Base-by-base conservation (phyloP, 1,284 basidiomycete genomes). In the Fomitopsis schrenkii region DNA sequence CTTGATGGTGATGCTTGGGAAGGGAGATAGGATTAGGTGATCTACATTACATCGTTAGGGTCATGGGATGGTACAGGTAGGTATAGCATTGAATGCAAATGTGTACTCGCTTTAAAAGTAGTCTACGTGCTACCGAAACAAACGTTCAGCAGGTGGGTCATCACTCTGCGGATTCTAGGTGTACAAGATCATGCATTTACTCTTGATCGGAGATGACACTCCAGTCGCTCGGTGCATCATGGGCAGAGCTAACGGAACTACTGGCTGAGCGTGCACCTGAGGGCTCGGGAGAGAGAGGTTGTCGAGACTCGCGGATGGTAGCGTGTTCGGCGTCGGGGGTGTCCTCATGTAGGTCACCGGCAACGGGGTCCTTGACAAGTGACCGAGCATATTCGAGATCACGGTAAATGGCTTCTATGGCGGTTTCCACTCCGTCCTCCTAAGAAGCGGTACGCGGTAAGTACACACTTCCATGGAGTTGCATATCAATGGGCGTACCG, bases 391-490 rank as follows among this genome's bases (percentile, higher is more conserved):
- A 95, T 67, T 95, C 94, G 61, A 97, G 76, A 72, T 97, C 95
- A 45, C 95, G 87, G 72, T 97, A 97, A 67, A 97, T 94, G 33
- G 90, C 87, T 75, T 97, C 94, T 59, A 97, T 89, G 14, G 95
- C 95, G 28, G 83, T 93, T 1, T 85, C 82, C 3, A 97, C 93
- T 28, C 95, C 95, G 66, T 94, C 89, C 78, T 97, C 95, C 91
- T 94, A 69, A 26, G 61, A 44, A 15, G 55, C 30, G 38, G 58
- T 40, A 44, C 14, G 55, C 30, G 38, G 58, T 40, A 15, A 55
- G 54, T 33, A 9, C 12, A 9, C 41, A 14, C 30, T 17, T 44
- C 22, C 9, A 17, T 2, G 7, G 14, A 52, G 5, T 38, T 2
- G 3, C 42, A 45, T 30, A 30, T 17, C 26, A 19, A 3, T 19